A percentile compares a stretch with the other conserved stretches of the same genome.
These are phyloP conservation scores for Coniferiporia weirii DNA, from an alignment of 1,284 basidiomycete genomes.

Conservation along the genomic window DNA sequence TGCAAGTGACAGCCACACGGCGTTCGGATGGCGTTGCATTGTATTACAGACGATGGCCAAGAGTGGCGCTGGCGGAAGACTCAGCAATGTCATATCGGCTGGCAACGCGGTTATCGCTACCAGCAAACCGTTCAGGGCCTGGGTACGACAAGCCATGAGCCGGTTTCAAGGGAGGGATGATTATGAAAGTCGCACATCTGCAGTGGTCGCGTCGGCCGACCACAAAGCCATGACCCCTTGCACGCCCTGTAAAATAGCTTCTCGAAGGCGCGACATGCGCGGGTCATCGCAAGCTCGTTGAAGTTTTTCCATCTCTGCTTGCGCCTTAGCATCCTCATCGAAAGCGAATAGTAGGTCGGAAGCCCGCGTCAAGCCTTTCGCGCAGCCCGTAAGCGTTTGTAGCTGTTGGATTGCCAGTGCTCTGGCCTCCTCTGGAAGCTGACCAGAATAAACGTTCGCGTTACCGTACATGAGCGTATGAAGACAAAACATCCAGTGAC, in stretches of 20 bases:
- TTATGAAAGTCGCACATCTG: conserved; percentile 51
- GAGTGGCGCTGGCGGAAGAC: conserved; percentile 72
- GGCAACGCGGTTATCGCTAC: conserved; percentile 75
- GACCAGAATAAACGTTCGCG: conserved; percentile 13
- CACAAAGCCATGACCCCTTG: conserved; percentile 60
- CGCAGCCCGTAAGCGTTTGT: conserved; percentile 74
- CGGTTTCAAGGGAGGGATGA: background rate
- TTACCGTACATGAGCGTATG: background rate
- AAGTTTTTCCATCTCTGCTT: conserved; percentile 49
- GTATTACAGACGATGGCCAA: conserved; percentile 75
- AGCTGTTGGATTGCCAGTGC: conserved; percentile 60
- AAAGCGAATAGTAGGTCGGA: conserved; percentile 64
- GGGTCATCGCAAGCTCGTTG: conserved; percentile 58
- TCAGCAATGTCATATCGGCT: conserved; percentile 68
- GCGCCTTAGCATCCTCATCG: conserved; percentile 48
- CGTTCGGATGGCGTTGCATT: conserved; percentile 66
- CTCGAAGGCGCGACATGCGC: conserved; percentile 57
- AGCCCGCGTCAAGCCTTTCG: conserved; percentile 76
- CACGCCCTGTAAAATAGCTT: conserved; percentile 56
- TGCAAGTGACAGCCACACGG: conserved; percentile 79
- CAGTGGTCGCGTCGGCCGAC: conserved; percentile 73
- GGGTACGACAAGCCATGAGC: conserved; percentile 3
- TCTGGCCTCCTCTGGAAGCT: conserved; percentile 69
- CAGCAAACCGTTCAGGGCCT: conserved; percentile 78
- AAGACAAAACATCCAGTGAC: background rate